Evolutionary conservation across 2,329 filamentous ascomycete species (phyloP).

Genomic region (Aspergillus tamarii): DNA sequence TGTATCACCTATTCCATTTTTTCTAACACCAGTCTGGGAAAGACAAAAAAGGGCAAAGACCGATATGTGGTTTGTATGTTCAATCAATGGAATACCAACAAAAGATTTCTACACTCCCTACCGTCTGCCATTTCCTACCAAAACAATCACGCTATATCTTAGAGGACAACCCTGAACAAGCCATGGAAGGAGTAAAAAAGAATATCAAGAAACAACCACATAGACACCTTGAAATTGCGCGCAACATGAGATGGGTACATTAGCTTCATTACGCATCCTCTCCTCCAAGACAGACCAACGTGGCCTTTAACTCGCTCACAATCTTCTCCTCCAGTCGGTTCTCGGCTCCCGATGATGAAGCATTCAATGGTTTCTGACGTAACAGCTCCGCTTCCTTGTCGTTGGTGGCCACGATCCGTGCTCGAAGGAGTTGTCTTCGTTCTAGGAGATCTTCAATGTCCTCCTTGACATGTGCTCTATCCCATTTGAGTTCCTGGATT

Average conservation of each 20-base stretch:
- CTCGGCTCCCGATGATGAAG: slow-evolving; percentile 53
- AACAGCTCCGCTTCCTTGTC: slow-evolving; percentile 70
- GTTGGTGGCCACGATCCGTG: slow-evolving; percentile 73
- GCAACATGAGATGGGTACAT: slow-evolving; percentile 2
- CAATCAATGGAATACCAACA: not conserved
- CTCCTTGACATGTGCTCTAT: slow-evolving; percentile 71
- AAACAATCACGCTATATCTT: not conserved
- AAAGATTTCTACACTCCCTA: not conserved
- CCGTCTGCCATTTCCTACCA: not conserved
- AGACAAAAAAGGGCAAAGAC: too few species aligned
- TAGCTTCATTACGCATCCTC: slow-evolving; percentile 36
- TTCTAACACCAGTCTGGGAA: not conserved
- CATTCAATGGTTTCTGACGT: slow-evolving; percentile 45
- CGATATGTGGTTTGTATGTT: not conserved
- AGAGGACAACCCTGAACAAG: not conserved
- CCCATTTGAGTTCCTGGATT: slow-evolving; percentile 75
- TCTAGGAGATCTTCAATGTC: slow-evolving; percentile 82
- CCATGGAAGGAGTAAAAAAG: slow-evolving; percentile 7
- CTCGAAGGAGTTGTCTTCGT: slow-evolving; percentile 68
- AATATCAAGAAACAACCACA: slow-evolving; percentile 12
- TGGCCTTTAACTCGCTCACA: slow-evolving; percentile 67
- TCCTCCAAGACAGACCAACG: slow-evolving; percentile 46
- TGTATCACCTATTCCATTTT: not conserved
- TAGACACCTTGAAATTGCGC: slow-evolving; percentile 4
- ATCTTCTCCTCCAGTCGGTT: slow-evolving; percentile 77